Evolutionary conservation across 2,329 filamentous ascomycete genomes (phyloP), one percentile per base, ranked within the genome.

Genomic region (Sporothrix humicola): DNA sequence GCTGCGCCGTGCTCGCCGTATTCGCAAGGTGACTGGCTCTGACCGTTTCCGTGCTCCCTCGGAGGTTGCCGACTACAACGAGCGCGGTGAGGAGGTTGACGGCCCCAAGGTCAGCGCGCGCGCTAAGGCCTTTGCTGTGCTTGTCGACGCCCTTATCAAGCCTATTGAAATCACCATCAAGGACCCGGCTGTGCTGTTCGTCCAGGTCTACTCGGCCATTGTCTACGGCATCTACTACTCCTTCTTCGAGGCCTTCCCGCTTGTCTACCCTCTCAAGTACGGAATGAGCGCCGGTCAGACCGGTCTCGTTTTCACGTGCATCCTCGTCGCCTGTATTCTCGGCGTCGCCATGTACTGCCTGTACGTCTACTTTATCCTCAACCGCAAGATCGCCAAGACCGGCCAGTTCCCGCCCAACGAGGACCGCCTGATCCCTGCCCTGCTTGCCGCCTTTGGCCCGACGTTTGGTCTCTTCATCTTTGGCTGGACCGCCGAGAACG

Each of bases 191-290:
- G 85, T 92, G 76, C 79, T 89, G 74, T 91, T 91, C 79, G 85
- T 88, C 0, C 87, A 90, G 77, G 73, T 90, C 52, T 92, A 91
- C 80, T 88, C 86, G 2, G 86, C 86, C 72, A 85, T 91, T 76
- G 85, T 88, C 76, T 92, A 90, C 80, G 87, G 84, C 71, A 89
- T 88, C 78, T 89, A 89, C 82, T 89, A 89, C 77, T 85, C 83
- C 58, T 91, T 87, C 81, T 92, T 92, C 78, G 89, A 91, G 77
- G 87, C 87, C n/a, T 91, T 92, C 79, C 89, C 89, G 3, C 82
- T 90, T 15, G 88, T 91, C 72, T 92, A 90, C 79, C 84, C 85
- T 2, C 84, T 84, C 54, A 82, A 86, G 77, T 92, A 92, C 80
- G 80, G 82, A 78, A 90, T 92, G 85, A 86, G 84, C 74, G 80